Evolutionary conservation across 1,139 yeast genomes (phyloP).

Genomic region (Kodamaea sp.): DNA sequence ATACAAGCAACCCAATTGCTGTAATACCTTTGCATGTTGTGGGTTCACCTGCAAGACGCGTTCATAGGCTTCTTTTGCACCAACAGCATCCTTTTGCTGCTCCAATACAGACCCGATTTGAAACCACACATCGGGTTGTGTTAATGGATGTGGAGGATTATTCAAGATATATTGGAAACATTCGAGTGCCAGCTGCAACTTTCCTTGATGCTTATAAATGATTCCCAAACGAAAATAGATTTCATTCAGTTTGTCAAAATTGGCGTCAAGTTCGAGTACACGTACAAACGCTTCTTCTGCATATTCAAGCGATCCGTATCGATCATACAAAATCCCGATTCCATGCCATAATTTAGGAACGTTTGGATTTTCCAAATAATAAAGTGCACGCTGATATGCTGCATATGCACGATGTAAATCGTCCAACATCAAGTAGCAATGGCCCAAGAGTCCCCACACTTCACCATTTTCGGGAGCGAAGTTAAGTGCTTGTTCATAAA

Average conservation of each 20-base stretch:
- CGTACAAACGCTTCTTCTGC: constrained; percentile 98
- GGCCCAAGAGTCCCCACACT: constrained; percentile 96
- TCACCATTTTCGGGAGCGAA: constrained; percentile 88
- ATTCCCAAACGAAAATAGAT: constrained; percentile 96
- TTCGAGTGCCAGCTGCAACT: constrained; percentile 80
- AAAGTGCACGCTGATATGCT: constrained; percentile 93
- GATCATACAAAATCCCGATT: constrained; percentile 89
- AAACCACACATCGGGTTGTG: constrained; percentile 98
- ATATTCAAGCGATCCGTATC: constrained; percentile 92
- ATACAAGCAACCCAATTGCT: constrained; percentile 92
- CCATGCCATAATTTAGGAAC: constrained; percentile 99
- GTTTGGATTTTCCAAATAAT: constrained; percentile 86
- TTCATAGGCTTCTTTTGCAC: constrained; percentile 94
- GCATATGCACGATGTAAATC: constrained; percentile 93
- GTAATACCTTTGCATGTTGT: constrained; percentile 91
- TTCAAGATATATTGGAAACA: constrained; percentile 88
- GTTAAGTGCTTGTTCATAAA: constrained; percentile 81
- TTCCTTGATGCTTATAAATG: constrained; percentile 91
- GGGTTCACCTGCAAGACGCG: constrained; percentile 87
- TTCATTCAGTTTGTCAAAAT: constrained; percentile 93
- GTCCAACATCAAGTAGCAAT: constrained; percentile 94
- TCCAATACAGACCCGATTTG: constrained; percentile 95
- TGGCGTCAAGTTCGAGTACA: constrained; percentile 91
- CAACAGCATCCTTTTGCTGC: constrained; percentile 85
- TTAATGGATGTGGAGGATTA: constrained; percentile 92